Conservation (phyloP, 179 eudicot species). For the Beta macrorhiza region DNA sequence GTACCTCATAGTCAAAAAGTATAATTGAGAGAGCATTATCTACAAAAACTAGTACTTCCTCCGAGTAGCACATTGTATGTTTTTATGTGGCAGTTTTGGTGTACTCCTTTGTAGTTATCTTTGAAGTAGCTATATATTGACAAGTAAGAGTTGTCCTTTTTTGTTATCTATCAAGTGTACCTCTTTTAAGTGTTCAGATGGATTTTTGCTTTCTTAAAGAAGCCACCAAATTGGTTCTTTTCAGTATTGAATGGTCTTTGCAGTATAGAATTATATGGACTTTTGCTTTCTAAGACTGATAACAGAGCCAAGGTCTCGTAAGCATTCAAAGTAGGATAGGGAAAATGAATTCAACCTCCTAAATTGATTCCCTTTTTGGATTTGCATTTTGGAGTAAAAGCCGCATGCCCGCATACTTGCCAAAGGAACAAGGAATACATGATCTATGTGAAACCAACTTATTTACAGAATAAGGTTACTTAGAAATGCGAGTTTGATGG, state of each 20-base stretch:
- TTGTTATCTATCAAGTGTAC: conserved; percentile 24
- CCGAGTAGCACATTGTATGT: neutral
- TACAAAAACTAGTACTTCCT: neutral
- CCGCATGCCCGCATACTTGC: neutral
- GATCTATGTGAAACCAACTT: neutral
- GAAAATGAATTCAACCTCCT: no score
- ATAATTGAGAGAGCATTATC: conserved; percentile 17
- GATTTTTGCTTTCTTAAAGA: conserved; percentile 33
- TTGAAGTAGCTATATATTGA: conserved; percentile 20
- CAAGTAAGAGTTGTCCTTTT: conserved; percentile 11
- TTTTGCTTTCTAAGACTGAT: conserved; percentile 7
- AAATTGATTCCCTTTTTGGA: neutral
- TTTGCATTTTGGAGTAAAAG: neutral
- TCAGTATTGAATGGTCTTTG: conserved; percentile 24
- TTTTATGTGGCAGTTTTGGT: conserved; percentile 23
- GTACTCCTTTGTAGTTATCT: conserved; percentile 6
- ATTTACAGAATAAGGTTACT: neutral
- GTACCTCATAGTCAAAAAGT: neutral
- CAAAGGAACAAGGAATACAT: neutral
- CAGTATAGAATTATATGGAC: neutral
- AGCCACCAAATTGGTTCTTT: conserved; percentile 39
- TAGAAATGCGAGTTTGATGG: neutral
- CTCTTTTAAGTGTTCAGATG: conserved; percentile 15
- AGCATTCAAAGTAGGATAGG: neutral
- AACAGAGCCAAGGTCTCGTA: neutral